Conservation (phyloP, 2,329 filamentous ascomycete genomes). For the Aspergillus intermedius region DNA sequence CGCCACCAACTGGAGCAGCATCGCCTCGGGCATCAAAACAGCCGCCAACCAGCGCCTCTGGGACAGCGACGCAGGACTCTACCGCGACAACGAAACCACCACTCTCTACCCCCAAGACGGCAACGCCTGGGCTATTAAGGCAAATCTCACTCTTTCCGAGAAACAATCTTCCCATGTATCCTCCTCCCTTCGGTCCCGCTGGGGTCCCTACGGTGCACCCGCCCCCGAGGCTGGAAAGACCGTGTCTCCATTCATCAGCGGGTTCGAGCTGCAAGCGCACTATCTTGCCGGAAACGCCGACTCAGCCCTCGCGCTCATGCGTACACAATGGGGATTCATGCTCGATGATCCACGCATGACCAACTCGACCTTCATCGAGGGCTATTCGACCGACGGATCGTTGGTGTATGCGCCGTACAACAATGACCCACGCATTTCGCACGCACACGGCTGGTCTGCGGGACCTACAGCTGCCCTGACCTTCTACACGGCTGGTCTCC, state of each 20-base stretch:
- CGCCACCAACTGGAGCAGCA: slow-evolving; percentile 12
- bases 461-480: slow-evolving; percentile 43
- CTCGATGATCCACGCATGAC: slow-evolving; percentile 50
- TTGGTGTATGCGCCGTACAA: slow-evolving; percentile 46
- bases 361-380: slow-evolving; percentile 48
- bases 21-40: slow-evolving; percentile 16
- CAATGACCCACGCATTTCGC: slow-evolving; percentile 43
- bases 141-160: slow-evolving; percentile 22
- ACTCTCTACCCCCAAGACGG: slow-evolving; percentile 27
- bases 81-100: slow-evolving; percentile 25
- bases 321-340: slow-evolving; percentile 51
- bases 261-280: slow-evolving; percentile 41
- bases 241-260: slow-evolving; percentile 38
- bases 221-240: slow-evolving; percentile 37
- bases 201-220: slow-evolving; percentile 42
- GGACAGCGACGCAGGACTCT: slow-evolving; percentile 18
- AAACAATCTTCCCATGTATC: slow-evolving; percentile 27
- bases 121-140: slow-evolving; percentile 34
- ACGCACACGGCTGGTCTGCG: slow-evolving; percentile 48
- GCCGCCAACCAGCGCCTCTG: slow-evolving; percentile 23
- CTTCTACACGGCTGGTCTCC: slow-evolving; percentile 37
- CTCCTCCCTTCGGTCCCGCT: slow-evolving; percentile 33
- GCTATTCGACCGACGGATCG: slow-evolving; percentile 41
- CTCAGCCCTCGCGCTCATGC: slow-evolving; percentile 39
- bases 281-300: slow-evolving; percentile 32